A percentile compares a stretch with the other conserved stretches of the same genome.
Conservation (phyloP, 768 basidiomycete genomes). For the Amyloporia xantha region DNA sequence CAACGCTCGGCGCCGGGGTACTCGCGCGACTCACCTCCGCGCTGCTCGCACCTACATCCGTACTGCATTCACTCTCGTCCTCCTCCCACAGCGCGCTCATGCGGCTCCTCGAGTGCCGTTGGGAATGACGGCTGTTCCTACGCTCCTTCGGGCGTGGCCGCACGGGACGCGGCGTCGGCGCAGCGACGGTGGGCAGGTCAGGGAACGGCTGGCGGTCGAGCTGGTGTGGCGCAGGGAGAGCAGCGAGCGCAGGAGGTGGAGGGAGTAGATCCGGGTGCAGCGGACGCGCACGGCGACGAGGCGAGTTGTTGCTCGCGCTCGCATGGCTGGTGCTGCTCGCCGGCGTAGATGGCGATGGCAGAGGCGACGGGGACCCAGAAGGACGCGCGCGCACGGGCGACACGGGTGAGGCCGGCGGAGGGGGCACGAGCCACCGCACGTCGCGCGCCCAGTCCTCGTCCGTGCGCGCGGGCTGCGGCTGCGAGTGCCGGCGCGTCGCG, state of each 20-base stretch:
- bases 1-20: constrained; percentile 11
- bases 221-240: constrained; percentile 2
- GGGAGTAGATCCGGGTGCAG: constrained; percentile 11
- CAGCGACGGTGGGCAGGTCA: not conserved
- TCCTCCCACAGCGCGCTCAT: constrained; percentile 36
- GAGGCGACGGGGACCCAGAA: constrained; percentile 1
- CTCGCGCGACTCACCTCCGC: constrained; percentile 19
- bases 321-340: not conserved
- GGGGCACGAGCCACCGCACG: constrained; percentile 53
- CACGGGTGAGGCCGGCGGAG: constrained; percentile 13
- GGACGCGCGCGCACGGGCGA: constrained; percentile 4
- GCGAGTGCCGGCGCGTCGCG: constrained; percentile 9
- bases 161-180: constrained; percentile 4
- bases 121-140: constrained; percentile 11
- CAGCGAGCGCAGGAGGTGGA: not conserved
- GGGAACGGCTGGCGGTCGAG: constrained; percentile 4
- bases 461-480: constrained; percentile 26
- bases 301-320: too few species aligned
- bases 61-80: constrained; percentile 28
- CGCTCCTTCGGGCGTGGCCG: constrained; percentile 14
- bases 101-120: constrained; percentile 18
- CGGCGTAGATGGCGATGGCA: not conserved
- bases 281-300: constrained; percentile 6
- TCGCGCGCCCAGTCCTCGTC: constrained; percentile 66
- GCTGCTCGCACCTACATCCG: constrained; percentile 17